phyloP scores from a whole-genome alignment of 768 basidiomycete species.

The Amyloporia xantha region DNA sequence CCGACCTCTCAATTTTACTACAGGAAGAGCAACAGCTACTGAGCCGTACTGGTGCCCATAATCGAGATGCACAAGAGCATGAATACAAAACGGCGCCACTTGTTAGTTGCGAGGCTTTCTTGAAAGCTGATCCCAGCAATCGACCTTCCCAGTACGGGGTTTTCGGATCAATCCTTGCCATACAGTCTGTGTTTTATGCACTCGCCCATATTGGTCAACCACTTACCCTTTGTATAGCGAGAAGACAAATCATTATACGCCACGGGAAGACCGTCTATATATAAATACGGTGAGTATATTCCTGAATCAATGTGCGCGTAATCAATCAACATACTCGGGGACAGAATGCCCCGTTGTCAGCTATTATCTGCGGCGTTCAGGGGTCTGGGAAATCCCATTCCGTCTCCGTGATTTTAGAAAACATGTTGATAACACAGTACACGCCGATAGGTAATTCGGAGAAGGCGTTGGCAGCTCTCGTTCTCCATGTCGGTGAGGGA shows the following conservation, averaged over 20 bases:
- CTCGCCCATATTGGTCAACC: not conserved
- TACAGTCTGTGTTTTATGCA: slow-evolving; percentile 2
- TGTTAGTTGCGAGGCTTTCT: slow-evolving; percentile 23
- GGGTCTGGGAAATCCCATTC: slow-evolving; percentile 75
- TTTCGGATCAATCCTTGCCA: slow-evolving; percentile 31
- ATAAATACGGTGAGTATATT: slow-evolving; percentile 56
- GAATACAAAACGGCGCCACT: slow-evolving; percentile 24
- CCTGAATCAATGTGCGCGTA: not conserved
- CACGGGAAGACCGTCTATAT: slow-evolving; percentile 49
- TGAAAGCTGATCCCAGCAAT: slow-evolving; percentile 16
- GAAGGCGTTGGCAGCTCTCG: slow-evolving; percentile 53
- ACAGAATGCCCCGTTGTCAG: slow-evolving; percentile 70
- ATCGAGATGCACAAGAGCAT: slow-evolving; percentile 13
- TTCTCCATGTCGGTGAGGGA: slow-evolving; percentile 67
- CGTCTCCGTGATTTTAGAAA: slow-evolving; percentile 60
- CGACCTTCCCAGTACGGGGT: slow-evolving; percentile 55
- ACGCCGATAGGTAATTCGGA: slow-evolving; percentile 42
- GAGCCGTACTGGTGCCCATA: slow-evolving; percentile 15
- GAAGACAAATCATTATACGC: slow-evolving; percentile 26
- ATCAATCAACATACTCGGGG: no score
- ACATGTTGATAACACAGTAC: slow-evolving; percentile 54
- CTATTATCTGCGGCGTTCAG: slow-evolving; percentile 72
- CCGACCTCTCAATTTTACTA: not conserved
- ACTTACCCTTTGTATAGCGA: not conserved
- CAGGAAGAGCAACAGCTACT: slow-evolving; percentile 25